Conservation (phyloP, 192 early-diverging fungal genomes). For the Podila horticola region DNA sequence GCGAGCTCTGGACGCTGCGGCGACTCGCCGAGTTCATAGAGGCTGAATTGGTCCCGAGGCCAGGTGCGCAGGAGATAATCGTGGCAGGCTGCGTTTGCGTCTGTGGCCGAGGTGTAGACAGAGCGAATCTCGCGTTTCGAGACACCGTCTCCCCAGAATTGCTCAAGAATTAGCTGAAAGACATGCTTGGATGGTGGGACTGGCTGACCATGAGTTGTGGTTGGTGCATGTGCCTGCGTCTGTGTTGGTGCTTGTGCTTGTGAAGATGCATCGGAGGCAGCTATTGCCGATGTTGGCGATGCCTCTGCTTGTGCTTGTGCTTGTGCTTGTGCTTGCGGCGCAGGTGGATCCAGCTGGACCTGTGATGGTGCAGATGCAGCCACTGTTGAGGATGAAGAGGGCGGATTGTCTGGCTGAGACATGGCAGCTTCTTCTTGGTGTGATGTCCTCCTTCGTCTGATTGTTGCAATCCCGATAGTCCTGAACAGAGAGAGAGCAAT, state of each 20-base stretch:
- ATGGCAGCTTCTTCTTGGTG: no score
- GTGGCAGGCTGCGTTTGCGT: constrained; percentile 42
- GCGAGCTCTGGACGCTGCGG: constrained; percentile 37
- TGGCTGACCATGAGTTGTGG: neutral
- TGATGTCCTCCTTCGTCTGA: no score
- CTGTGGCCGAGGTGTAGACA: constrained; percentile 35
- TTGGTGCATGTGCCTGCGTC: neutral
- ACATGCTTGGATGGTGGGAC: constrained; percentile 40
- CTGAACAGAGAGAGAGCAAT: no score
- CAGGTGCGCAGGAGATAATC: constrained; percentile 47
- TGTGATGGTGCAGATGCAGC: no score
- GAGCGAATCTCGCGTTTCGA: constrained; percentile 52
- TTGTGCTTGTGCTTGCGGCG: neutral
- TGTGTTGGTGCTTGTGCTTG: neutral
- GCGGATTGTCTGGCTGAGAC: no score
- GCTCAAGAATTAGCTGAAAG: constrained; percentile 48
- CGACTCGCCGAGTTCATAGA: constrained; percentile 40
- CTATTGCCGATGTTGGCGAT: no score
- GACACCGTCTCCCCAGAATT: constrained; percentile 53
- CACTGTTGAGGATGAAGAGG: no score
- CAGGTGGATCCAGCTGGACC: no score
- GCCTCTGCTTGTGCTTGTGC: neutral
- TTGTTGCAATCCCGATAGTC: no score
- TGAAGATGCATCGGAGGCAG: neutral
- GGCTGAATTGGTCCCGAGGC: constrained; percentile 36